These are phyloP conservation scores for Pseudogymnoascus sp. DNA, from an alignment of 2,329 filamentous ascomycete genomes.

Conservation along the genomic window DNA sequence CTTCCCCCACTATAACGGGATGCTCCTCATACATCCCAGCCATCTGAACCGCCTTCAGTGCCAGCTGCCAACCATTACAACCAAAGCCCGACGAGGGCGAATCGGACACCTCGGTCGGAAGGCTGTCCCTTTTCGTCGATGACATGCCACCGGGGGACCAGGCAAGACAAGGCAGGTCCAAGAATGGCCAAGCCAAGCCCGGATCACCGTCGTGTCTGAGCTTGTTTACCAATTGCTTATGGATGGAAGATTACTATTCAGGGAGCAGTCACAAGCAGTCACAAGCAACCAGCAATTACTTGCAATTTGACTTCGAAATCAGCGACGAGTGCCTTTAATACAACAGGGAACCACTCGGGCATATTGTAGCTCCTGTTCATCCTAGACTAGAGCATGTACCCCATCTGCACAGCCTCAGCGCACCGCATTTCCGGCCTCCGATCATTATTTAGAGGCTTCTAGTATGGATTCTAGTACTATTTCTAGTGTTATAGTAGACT, in stretches of 20 bases:
- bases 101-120: neutral
- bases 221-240: neutral
- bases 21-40: neutral
- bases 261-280: neutral
- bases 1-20: neutral
- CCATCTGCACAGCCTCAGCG: neutral
- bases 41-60: neutral
- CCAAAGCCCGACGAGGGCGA: neutral
- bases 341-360: neutral
- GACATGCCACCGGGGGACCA: neutral
- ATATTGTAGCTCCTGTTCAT: neutral
- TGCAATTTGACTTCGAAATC: neutral
- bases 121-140: neutral
- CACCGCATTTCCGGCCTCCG: neutral
- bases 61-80: neutral
- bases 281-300: neutral
- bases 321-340: neutral
- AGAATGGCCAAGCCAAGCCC: neutral
- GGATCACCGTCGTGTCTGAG: neutral
- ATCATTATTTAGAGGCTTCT: conserved; percentile 1
- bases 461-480: neutral
- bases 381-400: neutral
- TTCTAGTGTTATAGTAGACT: neutral
- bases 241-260: neutral
- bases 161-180: neutral